Evolutionary conservation across 257 asterid species (phyloP), one percentile per base, ranked within the genome.

Genomic region (Nemophila menziesii): DNA sequence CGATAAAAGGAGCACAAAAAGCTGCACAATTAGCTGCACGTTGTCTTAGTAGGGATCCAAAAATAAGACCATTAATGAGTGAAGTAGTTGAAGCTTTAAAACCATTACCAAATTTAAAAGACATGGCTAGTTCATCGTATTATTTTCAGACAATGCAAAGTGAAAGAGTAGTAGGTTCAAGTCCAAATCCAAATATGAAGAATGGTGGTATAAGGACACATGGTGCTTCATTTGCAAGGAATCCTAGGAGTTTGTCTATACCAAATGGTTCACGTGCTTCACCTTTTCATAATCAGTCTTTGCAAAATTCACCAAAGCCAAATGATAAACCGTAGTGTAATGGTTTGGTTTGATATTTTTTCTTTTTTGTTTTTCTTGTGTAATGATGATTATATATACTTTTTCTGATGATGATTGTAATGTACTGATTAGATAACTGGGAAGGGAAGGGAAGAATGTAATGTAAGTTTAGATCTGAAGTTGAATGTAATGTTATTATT

Each of bases 101-200:
- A 75, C 95, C 95, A 8, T 50, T 89, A 62, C 95, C 95, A 8
- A 72, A 67, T 66, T 87, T 84, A 44, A 84, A 84, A 63, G 98
- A 89, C 68, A 89, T 89, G 98, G 95, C 98, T 29, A 80, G 82
- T 77, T 72, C 93, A 3, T 78, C 95, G 24, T 80, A 73, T 66
- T 68, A 72, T 57, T 84, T 80, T 43, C 92, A 83, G 70, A 67
- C 89, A 0, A 66, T 75, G 80, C 97, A 78, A 63, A 62, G 75
- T 1, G 93, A 83, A 13, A 76, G 93, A 2, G 56, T 55, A 46
- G 56, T 55, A 46, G 75, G 70, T 46, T 57, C 93, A 16, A 77
- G 79, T 60, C 81, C 83, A 0, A 77, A 69, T 11, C 56, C 78
- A 8, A 87, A 65, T 27, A n/a, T n/a, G n/a, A n/a, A n/a, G n/a